Conservation (phyloP, 1,139 yeast species). For the Cylindricascospora bacillispora region DNA sequence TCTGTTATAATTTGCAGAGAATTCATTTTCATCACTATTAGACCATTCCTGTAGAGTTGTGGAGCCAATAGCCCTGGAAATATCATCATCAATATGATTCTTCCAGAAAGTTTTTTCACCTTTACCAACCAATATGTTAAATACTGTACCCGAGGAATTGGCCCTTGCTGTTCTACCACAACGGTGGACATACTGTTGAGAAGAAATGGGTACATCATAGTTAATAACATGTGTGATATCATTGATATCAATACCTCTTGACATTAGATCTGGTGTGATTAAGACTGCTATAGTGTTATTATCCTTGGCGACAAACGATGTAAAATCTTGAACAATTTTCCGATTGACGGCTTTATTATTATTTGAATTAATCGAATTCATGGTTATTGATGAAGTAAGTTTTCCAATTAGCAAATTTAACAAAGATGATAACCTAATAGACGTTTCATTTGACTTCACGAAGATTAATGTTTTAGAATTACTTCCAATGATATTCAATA, state of each 20-base stretch:
- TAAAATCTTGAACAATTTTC: slow-evolving; percentile 44
- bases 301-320: slow-evolving; percentile 23
- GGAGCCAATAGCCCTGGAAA: slow-evolving; percentile 24
- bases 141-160: slow-evolving; percentile 59
- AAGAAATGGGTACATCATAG: slow-evolving; percentile 80
- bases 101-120: slow-evolving; percentile 63
- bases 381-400: not conserved
- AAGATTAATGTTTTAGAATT: slow-evolving; percentile 40
- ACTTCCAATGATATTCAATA: slow-evolving; percentile 26
- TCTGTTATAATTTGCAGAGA: slow-evolving; percentile 3
- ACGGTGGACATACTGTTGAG: slow-evolving; percentile 87
- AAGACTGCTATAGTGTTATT: slow-evolving; percentile 33
- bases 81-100: slow-evolving; percentile 34
- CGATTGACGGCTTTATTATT: slow-evolving; percentile 36
- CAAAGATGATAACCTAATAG: slow-evolving; percentile 59
- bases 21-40: too few relatives aligned
- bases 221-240: slow-evolving; percentile 67
- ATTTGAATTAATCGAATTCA: slow-evolving; percentile 36
- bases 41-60: not conserved
- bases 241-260: slow-evolving; percentile 83
- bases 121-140: slow-evolving; percentile 55
- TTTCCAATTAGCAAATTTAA: slow-evolving; percentile 28
- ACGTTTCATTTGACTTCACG: slow-evolving; percentile 77
- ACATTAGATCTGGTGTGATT: slow-evolving; percentile 83
- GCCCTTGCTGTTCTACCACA: slow-evolving; percentile 98